These are phyloP conservation scores for Dactylis glomerata DNA, from an alignment of 176 grass and related monocot species.

Conservation along the genomic window DNA sequence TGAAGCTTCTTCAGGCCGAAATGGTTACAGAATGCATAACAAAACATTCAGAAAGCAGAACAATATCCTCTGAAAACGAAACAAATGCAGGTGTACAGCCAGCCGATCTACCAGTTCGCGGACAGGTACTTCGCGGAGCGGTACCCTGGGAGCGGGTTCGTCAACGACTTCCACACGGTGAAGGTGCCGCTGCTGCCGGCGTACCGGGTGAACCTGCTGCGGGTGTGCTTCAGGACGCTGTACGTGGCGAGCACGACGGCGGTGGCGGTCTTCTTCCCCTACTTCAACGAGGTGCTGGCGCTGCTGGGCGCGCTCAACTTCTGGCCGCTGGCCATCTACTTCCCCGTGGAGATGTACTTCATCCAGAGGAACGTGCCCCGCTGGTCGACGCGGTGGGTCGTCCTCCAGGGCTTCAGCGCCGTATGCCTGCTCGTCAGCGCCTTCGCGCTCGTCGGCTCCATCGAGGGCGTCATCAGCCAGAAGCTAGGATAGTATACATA, in stretches of 20 bases:
- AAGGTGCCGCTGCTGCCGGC: slow-evolving; percentile 36
- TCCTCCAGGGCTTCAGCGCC: slow-evolving; percentile 60
- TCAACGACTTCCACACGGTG: slow-evolving; percentile 60
- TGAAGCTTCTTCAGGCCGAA: background rate
- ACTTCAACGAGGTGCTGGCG: slow-evolving; percentile 81
- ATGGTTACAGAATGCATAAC: background rate
- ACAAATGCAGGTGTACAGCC: slow-evolving; percentile 52
- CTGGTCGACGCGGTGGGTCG: slow-evolving; percentile 54
- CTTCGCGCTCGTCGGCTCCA: slow-evolving; percentile 71
- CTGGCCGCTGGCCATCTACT: slow-evolving; percentile 83
- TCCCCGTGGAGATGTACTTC: slow-evolving; percentile 90
- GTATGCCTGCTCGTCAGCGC: slow-evolving; percentile 54
- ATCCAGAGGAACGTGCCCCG: slow-evolving; percentile 51
- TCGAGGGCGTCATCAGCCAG: slow-evolving; percentile 56
- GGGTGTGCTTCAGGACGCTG: slow-evolving; percentile 56
- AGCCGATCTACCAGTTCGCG: slow-evolving; percentile 63
- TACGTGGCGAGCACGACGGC: slow-evolving; percentile 66
- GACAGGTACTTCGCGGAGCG: slow-evolving; percentile 48
- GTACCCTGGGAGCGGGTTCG: slow-evolving; percentile 50
- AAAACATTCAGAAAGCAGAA: background rate
- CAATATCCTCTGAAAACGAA: background rate
- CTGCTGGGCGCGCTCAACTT: slow-evolving; percentile 66
- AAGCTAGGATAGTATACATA: slow-evolving; percentile 36
- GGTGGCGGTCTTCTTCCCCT: slow-evolving; percentile 58
- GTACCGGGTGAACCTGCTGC: slow-evolving; percentile 54